Evolutionary conservation across 2,329 filamentous ascomycete species (phyloP), one percentile per base, ranked within the genome.

Genomic region (Fusarium anguioides): DNA sequence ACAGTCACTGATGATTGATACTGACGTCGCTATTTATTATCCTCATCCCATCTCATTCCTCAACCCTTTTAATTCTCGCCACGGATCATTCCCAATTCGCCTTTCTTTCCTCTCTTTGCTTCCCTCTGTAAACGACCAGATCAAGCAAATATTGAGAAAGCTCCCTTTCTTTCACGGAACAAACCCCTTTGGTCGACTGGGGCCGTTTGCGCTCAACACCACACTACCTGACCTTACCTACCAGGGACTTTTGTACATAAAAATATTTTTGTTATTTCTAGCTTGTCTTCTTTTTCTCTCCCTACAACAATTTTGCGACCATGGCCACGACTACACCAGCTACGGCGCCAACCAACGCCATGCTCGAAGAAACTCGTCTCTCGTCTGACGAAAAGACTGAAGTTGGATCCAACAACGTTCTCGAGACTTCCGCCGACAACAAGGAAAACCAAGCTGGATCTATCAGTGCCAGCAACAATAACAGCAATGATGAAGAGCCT

Each of bases 311-410:
- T 39, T 8, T 17, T 23, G 20, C 20, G 21, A 21, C 12, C 37
- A 69, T 69, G 63, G 55, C 63, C 18, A 60, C 66, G 7, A 64
- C 59, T n/a, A 64, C 53, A 21, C 51, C 58, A 10, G 48, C 56
- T 17, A 44, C 54, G 57, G 66, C 60, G 48, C 58, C 70, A 26
- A 61, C 66, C 18, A 48, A 58, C 36, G 54, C 60, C 52, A 46
- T 50, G 51, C 14, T 60, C n/a, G 68, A 73, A 26, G 66, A 73
- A 27, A 72, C 63, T 61, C 69, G 58, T 60, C 65, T 73, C 41
- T 77, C 75, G 14, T 56, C 70, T 14, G 75, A 74, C 21, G 72
- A 77, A 51, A 75, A 69, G 63, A 77, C 75, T 8, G 75, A 77
- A 48, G 73, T 74, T 44, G 74, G 65, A 27, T 77, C 73, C 4